Percentiles rank a stretch among this genome's conserved stretches.
Evolutionary conservation across 2,329 filamentous ascomycete species (phyloP).

Genomic region (Botryotinia globosa): DNA sequence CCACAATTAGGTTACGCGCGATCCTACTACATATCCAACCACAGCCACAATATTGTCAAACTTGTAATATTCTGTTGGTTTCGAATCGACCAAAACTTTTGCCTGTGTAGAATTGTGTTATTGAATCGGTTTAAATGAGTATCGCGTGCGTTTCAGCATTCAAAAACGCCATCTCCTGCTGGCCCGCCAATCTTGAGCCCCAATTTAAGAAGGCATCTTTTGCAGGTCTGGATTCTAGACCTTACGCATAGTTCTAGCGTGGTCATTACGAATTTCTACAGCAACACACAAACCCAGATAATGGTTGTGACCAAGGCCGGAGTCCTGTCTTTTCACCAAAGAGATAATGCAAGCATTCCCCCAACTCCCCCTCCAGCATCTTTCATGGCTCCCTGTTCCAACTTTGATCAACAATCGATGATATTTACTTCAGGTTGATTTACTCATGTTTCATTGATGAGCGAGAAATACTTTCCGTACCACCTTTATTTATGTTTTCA

Average conservation of each 20-base stretch:
- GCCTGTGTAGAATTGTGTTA: not conserved
- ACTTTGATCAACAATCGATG: not conserved
- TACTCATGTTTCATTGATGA: not conserved
- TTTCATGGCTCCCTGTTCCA: not conserved
- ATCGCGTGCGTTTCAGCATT: not conserved
- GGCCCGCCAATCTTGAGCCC: not conserved
- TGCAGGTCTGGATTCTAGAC: not conserved
- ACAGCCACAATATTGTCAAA: not conserved
- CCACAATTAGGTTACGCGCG: not conserved
- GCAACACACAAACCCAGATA: not conserved
- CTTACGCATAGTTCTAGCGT: not conserved
- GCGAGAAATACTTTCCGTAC: not conserved
- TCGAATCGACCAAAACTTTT: not conserved
- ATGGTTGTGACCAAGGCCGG: slow-evolving; percentile 1
- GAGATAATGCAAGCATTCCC: slow-evolving; percentile 10
- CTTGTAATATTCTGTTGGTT: not conserved
- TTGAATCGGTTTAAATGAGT: not conserved
- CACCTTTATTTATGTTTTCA: slow-evolving; percentile 3
- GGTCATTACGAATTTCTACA: not conserved
- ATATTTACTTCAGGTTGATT: not conserved
- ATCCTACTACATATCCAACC: slow-evolving; percentile 1
- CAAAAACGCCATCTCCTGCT: not conserved
- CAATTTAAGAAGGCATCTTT: not conserved
- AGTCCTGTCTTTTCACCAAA: slow-evolving; percentile 1
- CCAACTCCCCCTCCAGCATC: not conserved